Conservation (phyloP, 495 filamentous ascomycete species). For the Antarctomyces pellizariae region DNA sequence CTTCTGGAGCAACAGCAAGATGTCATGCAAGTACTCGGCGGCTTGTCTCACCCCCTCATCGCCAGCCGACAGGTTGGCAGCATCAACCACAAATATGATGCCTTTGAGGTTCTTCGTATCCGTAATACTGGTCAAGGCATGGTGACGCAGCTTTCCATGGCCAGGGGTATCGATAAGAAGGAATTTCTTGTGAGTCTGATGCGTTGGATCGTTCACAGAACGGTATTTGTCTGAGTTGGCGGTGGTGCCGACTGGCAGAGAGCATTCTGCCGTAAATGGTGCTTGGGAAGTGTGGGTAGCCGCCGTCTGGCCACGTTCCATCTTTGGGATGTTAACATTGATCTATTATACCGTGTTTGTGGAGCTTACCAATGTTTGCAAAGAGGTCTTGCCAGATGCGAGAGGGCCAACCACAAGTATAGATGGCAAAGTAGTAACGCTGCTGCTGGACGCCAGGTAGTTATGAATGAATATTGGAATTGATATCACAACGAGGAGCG, state of each 20-base stretch:
- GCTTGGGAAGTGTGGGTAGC: conserved; percentile 66
- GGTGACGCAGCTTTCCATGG: conserved; percentile 70
- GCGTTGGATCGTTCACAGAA: conserved; percentile 41
- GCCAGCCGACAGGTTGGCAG: conserved; percentile 35
- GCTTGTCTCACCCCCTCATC: conserved; percentile 31
- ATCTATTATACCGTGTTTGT: conserved; percentile 10
- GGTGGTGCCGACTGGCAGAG: conserved; percentile 37
- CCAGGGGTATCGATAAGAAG: conserved; percentile 74
- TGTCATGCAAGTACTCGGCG: conserved; percentile 67
- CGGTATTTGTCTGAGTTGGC: conserved; percentile 45
- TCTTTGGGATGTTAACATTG: conserved; percentile 13
- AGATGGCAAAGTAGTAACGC: conserved; percentile 45
- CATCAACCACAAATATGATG: conserved; percentile 75
- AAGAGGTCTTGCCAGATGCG: conserved; percentile 68
- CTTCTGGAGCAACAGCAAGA: conserved; percentile 61
- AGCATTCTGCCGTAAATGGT: conserved; percentile 45
- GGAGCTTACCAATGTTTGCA: conserved; percentile 50
- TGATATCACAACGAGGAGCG: conserved; percentile 42
- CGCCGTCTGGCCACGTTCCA: conserved; percentile 17
- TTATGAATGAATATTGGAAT: conserved; percentile 59
- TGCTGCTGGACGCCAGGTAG: conserved; percentile 40
- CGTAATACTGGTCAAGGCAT: conserved; percentile 23
- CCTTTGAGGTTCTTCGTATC: conserved; percentile 36
- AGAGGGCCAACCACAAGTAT: conserved; percentile 73
- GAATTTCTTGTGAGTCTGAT: conserved; percentile 43